A percentile compares a stretch with the other conserved stretches of the same genome.
Conservation (phyloP, 768 basidiomycete genomes). For the Cyclocybe cylindracea region DNA sequence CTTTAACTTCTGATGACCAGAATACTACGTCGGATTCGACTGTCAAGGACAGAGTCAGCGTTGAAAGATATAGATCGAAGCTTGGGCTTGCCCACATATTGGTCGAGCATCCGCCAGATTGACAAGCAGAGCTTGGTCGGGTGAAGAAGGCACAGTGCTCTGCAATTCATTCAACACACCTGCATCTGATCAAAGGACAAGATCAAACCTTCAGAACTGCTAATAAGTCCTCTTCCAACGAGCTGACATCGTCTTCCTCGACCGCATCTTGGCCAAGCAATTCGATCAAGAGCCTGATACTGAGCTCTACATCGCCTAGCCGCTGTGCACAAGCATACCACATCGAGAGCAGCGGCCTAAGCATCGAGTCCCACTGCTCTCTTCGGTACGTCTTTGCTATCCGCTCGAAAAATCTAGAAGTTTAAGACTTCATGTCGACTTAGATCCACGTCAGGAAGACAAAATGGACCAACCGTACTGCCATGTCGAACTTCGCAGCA, state of each 20-base stretch:
- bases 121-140: constrained; percentile 58
- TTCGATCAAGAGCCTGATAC: constrained; percentile 77
- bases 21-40: constrained; percentile 72
- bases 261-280: constrained; percentile 67
- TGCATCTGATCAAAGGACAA: background rate
- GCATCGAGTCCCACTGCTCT: constrained; percentile 78
- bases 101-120: constrained; percentile 65
- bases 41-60: constrained; percentile 27
- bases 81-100: constrained; percentile 47
- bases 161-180: constrained; percentile 24
- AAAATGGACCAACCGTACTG: constrained; percentile 64
- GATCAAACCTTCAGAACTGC: constrained; percentile 65
- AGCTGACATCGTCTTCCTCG: constrained; percentile 46
- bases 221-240: constrained; percentile 70
- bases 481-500: constrained; percentile 83
- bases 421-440: background rate
- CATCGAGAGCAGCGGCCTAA: constrained; percentile 70
- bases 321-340: constrained; percentile 86
- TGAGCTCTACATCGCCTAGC: constrained; percentile 74
- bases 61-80: background rate
- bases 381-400: constrained; percentile 87
- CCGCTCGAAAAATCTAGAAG: constrained; percentile 83
- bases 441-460: background rate
- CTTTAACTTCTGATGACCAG: constrained; percentile 63
- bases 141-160: constrained; percentile 68